phyloP scores from a whole-genome alignment of 2,329 filamentous ascomycete genomes.

The Beauveria rudraprayagi region DNA sequence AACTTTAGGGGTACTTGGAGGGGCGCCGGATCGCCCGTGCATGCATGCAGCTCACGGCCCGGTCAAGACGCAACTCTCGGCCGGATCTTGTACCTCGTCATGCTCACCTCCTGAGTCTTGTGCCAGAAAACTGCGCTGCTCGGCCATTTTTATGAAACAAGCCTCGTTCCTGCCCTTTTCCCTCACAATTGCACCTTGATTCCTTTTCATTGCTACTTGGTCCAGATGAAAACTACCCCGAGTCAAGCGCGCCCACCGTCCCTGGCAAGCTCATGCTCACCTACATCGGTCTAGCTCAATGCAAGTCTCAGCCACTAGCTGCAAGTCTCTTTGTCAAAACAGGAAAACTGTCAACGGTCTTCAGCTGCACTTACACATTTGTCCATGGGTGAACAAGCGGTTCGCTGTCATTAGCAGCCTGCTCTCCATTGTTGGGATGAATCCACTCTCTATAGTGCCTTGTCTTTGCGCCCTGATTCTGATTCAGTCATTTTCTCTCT shows the following conservation, averaged over 20 bases:
- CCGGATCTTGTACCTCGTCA: background rate
- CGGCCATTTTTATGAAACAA: background rate
- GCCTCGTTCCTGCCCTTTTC: background rate
- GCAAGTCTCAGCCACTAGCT: conserved; percentile 8
- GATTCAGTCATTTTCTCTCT: background rate
- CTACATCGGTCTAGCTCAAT: background rate
- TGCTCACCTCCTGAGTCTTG: background rate
- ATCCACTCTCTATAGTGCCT: background rate
- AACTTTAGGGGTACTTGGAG: background rate
- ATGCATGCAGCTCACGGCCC: background rate
- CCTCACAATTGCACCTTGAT: background rate
- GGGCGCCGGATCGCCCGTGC: conserved; percentile 5
- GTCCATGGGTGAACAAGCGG: background rate
- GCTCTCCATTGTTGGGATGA: conserved; percentile 2
- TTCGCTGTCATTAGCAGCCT: background rate
- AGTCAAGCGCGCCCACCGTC: background rate
- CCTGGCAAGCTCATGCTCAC: conserved; percentile 1
- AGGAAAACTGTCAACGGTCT: conserved; percentile 4
- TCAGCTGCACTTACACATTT: conserved; percentile 7
- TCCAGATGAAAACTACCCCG: background rate
- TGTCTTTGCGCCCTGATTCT: background rate
- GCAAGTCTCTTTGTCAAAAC: conserved; percentile 1
- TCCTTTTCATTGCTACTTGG: background rate
- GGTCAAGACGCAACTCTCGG: conserved; percentile 1
- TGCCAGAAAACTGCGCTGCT: background rate